Percentiles rank a stretch among this genome's conserved stretches.
Conservation (phyloP, 192 early-diverging fungal genomes). For the Coemansia sp. region DNA sequence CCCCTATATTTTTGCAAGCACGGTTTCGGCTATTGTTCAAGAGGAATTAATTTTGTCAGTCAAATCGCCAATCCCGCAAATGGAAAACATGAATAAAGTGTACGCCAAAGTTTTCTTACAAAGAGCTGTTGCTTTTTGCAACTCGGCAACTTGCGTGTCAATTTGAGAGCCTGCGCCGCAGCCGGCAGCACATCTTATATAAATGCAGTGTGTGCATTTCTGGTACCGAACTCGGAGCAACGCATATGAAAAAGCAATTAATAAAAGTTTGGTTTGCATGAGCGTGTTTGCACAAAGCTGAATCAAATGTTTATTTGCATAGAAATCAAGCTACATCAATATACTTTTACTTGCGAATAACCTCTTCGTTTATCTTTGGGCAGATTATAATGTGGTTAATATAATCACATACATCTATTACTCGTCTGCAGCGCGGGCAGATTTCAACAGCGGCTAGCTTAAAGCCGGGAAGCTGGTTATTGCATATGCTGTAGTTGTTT, state of each 20-base stretch:
- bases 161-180: too few relatives aligned
- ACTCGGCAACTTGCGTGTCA: too few relatives aligned
- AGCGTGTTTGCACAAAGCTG: background rate
- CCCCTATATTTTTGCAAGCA: background rate
- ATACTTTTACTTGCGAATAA: background rate
- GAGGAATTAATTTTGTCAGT: background rate
- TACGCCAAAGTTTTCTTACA: too few relatives aligned
- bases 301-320: background rate
- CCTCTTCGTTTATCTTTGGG: background rate
- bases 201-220: background rate
- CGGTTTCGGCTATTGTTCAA: background rate
- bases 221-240: background rate
- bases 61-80: background rate
- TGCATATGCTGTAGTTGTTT: background rate
- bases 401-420: background rate
- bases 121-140: too few relatives aligned
- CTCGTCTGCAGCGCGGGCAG: background rate
- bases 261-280: constrained; percentile 1
- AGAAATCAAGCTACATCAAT: background rate
- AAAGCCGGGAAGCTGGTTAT: background rate
- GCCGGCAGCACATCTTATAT: background rate
- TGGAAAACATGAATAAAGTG: background rate
- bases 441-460: background rate
- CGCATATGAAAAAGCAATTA: background rate
- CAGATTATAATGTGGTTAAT: background rate